Evolutionary conservation across 2,329 filamentous ascomycete genomes (phyloP).

Genomic region (Cladosporium sp.): DNA sequence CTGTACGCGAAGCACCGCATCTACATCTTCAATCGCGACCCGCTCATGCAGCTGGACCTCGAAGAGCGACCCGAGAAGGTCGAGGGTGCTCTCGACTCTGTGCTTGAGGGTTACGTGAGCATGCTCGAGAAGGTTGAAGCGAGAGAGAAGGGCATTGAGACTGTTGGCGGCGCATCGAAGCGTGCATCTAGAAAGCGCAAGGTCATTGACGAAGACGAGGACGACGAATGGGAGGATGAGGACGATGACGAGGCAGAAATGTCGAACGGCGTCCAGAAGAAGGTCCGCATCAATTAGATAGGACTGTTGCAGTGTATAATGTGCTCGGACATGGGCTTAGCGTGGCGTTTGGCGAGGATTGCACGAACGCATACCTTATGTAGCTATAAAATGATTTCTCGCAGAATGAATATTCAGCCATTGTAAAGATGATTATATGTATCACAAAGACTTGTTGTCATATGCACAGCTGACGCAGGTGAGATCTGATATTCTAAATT

Average conservation of each 20-base stretch:
- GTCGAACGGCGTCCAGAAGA: slow-evolving; percentile 8
- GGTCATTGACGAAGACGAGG: slow-evolving; percentile 16
- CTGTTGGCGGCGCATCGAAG: neutral
- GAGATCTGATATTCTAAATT: neutral
- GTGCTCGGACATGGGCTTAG: slow-evolving; percentile 1
- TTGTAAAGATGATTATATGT: too few relatives aligned
- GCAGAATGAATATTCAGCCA: too few relatives aligned
- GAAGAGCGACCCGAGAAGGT: slow-evolving; percentile 68
- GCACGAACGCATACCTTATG: neutral
- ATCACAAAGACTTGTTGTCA: neutral
- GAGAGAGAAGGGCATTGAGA: slow-evolving; percentile 23
- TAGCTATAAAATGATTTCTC: too few relatives aligned
- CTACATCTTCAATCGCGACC: slow-evolving; percentile 69
- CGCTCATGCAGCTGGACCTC: slow-evolving; percentile 64
- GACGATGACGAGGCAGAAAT: slow-evolving; percentile 5
- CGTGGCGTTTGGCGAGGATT: slow-evolving; percentile 4
- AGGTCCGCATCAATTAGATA: slow-evolving; percentile 4
- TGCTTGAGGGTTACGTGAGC: slow-evolving; percentile 69
- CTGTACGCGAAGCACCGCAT: slow-evolving; percentile 73
- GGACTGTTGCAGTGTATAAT: neutral
- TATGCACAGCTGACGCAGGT: neutral
- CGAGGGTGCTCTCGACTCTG: slow-evolving; percentile 62
- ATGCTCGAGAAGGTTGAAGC: slow-evolving; percentile 51
- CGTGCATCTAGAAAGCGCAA: slow-evolving; percentile 12
- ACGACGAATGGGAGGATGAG: slow-evolving; percentile 14